Conservation (phyloP, 2,329 filamentous ascomycete genomes). For the Penicillium corylophilum region DNA sequence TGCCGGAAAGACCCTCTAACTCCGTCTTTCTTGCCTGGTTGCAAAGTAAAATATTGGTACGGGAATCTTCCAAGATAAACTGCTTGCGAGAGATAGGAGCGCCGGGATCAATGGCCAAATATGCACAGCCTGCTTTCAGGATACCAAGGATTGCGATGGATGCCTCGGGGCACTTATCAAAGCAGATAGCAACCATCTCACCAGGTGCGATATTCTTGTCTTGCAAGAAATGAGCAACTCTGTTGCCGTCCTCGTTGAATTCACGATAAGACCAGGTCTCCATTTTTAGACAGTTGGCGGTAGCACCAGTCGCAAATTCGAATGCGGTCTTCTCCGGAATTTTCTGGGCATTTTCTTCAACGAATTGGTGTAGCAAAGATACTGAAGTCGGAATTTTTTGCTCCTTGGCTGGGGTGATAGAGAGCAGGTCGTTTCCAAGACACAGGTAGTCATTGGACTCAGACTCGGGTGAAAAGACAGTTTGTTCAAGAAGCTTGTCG, state of each 20-base stretch:
- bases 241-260: conserved; percentile 69
- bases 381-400: conserved; percentile 58
- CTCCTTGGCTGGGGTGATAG: conserved; percentile 63
- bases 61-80: conserved; percentile 75
- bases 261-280: conserved; percentile 72
- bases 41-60: conserved; percentile 62
- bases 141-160: conserved; percentile 80
- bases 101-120: conserved; percentile 74
- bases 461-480: conserved; percentile 52
- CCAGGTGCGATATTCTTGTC: conserved; percentile 53
- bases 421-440: conserved; percentile 46
- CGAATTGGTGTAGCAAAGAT: conserved; percentile 71
- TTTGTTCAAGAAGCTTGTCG: conserved; percentile 62
- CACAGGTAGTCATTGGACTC: conserved; percentile 41
- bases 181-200: conserved; percentile 70
- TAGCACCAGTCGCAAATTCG: conserved; percentile 67
- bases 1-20: conserved; percentile 33
- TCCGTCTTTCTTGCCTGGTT: conserved; percentile 47
- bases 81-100: conserved; percentile 71
- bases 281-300: conserved; percentile 47
- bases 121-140: conserved; percentile 77
- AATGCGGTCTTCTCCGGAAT: conserved; percentile 66
- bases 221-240: conserved; percentile 65
- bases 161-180: conserved; percentile 81
- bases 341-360: conserved; percentile 61